Evolutionary conservation across 139 green algal genomes (phyloP).

Genomic region (Chlamydomonas schloesseri): DNA sequence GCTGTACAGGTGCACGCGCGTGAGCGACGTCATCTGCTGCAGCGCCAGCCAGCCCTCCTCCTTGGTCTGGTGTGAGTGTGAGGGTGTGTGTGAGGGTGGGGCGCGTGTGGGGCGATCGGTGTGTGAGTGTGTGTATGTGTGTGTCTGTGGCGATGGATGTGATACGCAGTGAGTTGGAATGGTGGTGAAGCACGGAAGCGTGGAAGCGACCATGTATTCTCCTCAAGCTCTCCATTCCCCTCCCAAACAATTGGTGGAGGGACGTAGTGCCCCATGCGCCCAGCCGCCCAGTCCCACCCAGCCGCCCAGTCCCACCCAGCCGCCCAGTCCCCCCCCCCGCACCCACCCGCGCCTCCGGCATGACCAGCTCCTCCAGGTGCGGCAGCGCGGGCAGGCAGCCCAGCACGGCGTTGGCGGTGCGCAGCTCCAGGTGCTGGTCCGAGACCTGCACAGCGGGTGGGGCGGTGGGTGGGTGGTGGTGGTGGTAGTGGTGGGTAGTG

Average conservation of each 20-base stretch:
- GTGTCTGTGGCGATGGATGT: too few relatives aligned
- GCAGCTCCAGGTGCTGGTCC: slow-evolving; percentile 19
- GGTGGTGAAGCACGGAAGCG: too few relatives aligned
- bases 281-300: too few relatives aligned
- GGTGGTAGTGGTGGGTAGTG: neutral
- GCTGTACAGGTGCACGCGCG: slow-evolving; percentile 40
- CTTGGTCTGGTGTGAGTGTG: neutral
- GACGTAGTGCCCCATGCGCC: too few relatives aligned
- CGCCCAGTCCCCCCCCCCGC: too few relatives aligned
- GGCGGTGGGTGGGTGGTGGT: neutral
- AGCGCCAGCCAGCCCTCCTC: slow-evolving; percentile 43
- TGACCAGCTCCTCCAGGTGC: slow-evolving; percentile 31
- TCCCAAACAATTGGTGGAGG: too few relatives aligned
- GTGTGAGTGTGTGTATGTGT: too few relatives aligned
- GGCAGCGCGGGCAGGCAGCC: neutral
- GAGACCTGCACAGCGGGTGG: neutral
- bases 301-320: neutral
- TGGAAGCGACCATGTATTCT: too few relatives aligned
- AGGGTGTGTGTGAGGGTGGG: too few relatives aligned
- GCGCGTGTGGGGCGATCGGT: too few relatives aligned
- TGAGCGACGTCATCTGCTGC: slow-evolving; percentile 18
- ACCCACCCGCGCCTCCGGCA: slow-evolving; percentile 41
- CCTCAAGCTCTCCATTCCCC: too few relatives aligned
- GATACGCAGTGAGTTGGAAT: too few relatives aligned
- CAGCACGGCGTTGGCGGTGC: slow-evolving; percentile 29